A percentile compares a stretch with the other conserved stretches of the same genome.
These are phyloP conservation scores for Ilex paraguariensis DNA, from an alignment of 305 asterid species.

Conservation along the genomic window DNA sequence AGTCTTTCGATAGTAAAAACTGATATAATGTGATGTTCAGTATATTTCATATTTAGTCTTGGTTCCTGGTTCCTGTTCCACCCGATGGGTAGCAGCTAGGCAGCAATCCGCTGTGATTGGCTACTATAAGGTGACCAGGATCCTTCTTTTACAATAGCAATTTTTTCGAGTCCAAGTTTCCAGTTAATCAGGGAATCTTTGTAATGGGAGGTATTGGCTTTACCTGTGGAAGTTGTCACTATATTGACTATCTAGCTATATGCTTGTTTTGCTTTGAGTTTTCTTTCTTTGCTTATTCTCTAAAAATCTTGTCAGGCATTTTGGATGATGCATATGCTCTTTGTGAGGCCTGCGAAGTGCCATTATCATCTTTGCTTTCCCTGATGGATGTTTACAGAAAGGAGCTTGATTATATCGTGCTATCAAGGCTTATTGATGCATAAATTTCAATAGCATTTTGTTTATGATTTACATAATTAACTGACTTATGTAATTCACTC, in stretches of 20 bases:
- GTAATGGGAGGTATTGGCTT: too few species aligned
- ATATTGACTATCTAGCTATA: not conserved
- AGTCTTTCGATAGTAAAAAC: not conserved
- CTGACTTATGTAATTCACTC: not conserved
- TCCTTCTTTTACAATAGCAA: too few species aligned
- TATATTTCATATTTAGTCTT: too few species aligned
- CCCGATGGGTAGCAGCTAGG: too few species aligned
- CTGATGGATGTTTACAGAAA: slow-evolving; percentile 29
- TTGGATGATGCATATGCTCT: slow-evolving; percentile 35
- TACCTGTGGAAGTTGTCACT: too few species aligned
- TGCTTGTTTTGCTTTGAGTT: not conserved
- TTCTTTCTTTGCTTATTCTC: not conserved
- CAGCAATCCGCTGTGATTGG: too few species aligned
- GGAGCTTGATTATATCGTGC: slow-evolving; percentile 25
- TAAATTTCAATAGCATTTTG: slow-evolving; percentile 3
- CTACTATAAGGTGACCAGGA: too few species aligned
- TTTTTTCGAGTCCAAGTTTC: too few species aligned
- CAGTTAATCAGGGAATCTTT: too few species aligned
- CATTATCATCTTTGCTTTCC: slow-evolving; percentile 30
- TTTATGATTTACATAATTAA: not conserved
- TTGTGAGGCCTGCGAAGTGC: slow-evolving; percentile 27
- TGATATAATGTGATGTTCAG: not conserved
- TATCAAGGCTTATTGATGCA: slow-evolving; percentile 33
- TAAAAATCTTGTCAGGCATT: slow-evolving; percentile 15
- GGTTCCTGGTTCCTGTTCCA: too few species aligned